Conservation (phyloP, 1,284 basidiomycete genomes). For the Taiwanofungus camphoratus region DNA sequence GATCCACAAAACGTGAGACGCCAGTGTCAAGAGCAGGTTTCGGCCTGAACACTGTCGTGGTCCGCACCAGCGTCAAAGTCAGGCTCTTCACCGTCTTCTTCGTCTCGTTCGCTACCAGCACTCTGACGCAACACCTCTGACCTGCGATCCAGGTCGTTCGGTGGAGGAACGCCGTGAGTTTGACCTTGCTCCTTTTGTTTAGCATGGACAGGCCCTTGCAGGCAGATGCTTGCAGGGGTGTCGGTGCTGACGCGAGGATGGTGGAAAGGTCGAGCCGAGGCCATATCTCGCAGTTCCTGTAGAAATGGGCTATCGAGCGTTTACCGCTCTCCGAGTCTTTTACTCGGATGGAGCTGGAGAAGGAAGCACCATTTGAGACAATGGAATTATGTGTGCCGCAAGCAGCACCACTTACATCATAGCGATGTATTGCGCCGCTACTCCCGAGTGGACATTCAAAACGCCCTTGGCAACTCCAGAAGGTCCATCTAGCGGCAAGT, state of each 20-base stretch:
- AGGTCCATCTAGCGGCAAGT: slow-evolving; percentile 59
- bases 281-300: slow-evolving; percentile 80
- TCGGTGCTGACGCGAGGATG: slow-evolving; percentile 57
- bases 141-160: slow-evolving; percentile 84
- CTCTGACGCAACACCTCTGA: slow-evolving; percentile 71
- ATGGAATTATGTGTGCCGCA: slow-evolving; percentile 1
- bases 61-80: slow-evolving; percentile 66
- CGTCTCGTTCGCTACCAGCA: slow-evolving; percentile 71
- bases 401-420: slow-evolving; percentile 58
- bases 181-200: slow-evolving; percentile 60
- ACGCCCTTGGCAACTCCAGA: slow-evolving; percentile 67
- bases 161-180: slow-evolving; percentile 68
- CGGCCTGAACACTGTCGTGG: slow-evolving; percentile 65
- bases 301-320: slow-evolving; percentile 88
- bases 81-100: slow-evolving; percentile 70
- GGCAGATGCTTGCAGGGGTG: slow-evolving; percentile 57
- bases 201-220: slow-evolving; percentile 60
- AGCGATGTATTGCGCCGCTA: slow-evolving; percentile 78
- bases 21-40: slow-evolving; percentile 37
- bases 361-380: slow-evolving; percentile 10
- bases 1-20: slow-evolving; percentile 30
- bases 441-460: slow-evolving; percentile 49
- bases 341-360: slow-evolving; percentile 68
- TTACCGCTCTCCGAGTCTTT: slow-evolving; percentile 58
- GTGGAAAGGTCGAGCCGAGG: slow-evolving; percentile 69